Evolutionary conservation across 2,329 filamentous ascomycete species (phyloP).

Genomic region (Fusarium humuli): DNA sequence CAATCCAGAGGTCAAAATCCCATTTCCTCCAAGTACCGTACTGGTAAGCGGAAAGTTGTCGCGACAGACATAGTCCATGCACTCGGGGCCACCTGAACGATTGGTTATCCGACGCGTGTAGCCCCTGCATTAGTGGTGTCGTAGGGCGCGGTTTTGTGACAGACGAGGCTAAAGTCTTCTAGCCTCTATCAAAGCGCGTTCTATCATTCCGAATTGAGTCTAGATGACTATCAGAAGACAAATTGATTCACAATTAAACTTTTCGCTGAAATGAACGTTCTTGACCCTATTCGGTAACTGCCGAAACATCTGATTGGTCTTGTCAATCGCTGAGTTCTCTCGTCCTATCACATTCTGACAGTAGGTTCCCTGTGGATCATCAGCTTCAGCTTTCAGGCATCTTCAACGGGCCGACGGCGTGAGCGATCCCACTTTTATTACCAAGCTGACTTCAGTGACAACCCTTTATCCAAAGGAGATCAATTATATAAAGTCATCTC

Average conservation of each 20-base stretch:
- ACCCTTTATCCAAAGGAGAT: background rate
- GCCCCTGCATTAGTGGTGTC: background rate
- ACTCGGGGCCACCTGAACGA: background rate
- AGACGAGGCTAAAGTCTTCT: background rate
- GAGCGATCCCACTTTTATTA: background rate
- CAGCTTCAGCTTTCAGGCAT: background rate
- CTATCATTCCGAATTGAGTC: background rate
- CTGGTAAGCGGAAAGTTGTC: no score
- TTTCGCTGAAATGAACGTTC: background rate
- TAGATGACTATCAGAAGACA: rapidly evolving
- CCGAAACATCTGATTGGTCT: background rate
- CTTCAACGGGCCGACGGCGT: background rate
- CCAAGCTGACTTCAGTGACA: background rate
- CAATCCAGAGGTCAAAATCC: no score
- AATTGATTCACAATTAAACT: background rate
- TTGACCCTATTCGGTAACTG: background rate
- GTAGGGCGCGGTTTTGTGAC: background rate
- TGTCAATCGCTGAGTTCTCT: no score
- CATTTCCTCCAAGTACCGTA: no score
- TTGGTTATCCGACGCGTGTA: background rate
- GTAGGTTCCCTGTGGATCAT: background rate
- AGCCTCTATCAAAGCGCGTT: background rate
- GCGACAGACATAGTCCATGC: no score
- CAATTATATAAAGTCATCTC: background rate
- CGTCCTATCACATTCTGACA: background rate